Percentiles rank a stretch among this genome's conserved stretches.
Evolutionary conservation across 768 basidiomycete species (phyloP).

Genomic region (Dacryopinax primogenitus): DNA sequence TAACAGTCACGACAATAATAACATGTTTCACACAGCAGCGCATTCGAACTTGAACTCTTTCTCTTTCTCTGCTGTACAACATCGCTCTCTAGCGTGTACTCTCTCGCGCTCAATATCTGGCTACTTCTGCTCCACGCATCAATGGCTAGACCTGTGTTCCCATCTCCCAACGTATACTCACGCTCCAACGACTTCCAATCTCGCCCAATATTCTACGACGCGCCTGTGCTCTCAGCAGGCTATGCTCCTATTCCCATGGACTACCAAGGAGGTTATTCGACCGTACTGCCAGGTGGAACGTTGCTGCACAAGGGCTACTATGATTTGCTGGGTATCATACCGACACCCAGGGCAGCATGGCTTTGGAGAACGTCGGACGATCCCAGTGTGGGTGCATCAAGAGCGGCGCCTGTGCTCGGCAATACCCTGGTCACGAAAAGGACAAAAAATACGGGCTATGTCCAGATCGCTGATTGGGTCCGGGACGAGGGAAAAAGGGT

Average conservation of each 20-base stretch:
- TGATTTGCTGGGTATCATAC: conserved; percentile 67
- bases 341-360: conserved; percentile 28
- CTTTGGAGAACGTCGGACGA: not conserved
- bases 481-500: conserved; percentile 27
- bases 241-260: conserved; percentile 5
- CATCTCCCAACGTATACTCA: not conserved
- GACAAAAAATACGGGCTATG: not conserved
- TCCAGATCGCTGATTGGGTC: not conserved
- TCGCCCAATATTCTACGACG: not conserved
- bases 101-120: not conserved
- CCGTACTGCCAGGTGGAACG: conserved; percentile 49
- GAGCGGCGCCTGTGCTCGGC: not conserved
- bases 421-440: not conserved
- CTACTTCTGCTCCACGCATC: not conserved
- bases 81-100: not conserved
- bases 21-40: not conserved
- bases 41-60: not conserved
- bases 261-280: not conserved
- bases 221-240: not conserved
- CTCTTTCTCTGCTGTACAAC: not conserved
- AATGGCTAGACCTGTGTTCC: not conserved
- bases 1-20: not conserved
- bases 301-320: conserved; percentile 84
- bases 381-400: not conserved
- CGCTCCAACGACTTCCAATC: conserved; percentile 3